phyloP scores from a whole-genome alignment of 192 early-diverging fungal genomes.

The Geranomyces variabilis region DNA sequence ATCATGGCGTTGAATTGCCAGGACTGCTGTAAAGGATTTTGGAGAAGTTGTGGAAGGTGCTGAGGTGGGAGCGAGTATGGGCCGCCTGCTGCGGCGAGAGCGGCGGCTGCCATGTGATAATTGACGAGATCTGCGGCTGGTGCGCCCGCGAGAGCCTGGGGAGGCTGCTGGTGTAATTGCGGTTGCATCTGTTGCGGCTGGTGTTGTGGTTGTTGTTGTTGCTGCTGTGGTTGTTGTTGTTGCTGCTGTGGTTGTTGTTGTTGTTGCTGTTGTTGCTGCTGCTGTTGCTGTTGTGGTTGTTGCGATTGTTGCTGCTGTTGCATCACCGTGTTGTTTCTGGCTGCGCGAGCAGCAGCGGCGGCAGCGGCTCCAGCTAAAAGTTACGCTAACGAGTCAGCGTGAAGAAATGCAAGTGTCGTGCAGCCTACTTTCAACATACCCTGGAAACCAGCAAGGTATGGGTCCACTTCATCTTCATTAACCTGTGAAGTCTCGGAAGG shows the following conservation, averaged over 20 bases:
- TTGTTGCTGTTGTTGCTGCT: neutral
- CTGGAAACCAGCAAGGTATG: constrained; percentile 33
- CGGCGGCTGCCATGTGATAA: constrained; percentile 20
- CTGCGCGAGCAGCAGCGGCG: neutral
- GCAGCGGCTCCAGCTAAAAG: constrained; percentile 14
- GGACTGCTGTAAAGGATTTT: neutral
- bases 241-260: constrained; percentile 5
- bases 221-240: constrained; percentile 17
- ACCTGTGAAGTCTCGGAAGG: neutral
- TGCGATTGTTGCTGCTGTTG: neutral
- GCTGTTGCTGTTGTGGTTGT: constrained; percentile 19
- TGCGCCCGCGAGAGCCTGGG: neutral
- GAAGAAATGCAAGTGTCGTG: too few species aligned
- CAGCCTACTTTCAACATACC: too few species aligned
- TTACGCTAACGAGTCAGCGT: neutral
- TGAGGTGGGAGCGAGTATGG: constrained; percentile 6
- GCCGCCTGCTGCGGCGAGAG: constrained; percentile 14
- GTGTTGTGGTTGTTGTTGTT: constrained; percentile 15
- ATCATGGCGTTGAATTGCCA: neutral
- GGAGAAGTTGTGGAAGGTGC: neutral
- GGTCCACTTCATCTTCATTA: constrained; percentile 19
- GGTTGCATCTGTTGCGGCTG: neutral
- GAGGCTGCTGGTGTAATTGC: neutral
- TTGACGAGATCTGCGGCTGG: constrained; percentile 16
- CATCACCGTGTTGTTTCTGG: neutral